Evolutionary conservation across 805 yeast species (phyloP).

Genomic region (Wickerhamomyces alni): DNA sequence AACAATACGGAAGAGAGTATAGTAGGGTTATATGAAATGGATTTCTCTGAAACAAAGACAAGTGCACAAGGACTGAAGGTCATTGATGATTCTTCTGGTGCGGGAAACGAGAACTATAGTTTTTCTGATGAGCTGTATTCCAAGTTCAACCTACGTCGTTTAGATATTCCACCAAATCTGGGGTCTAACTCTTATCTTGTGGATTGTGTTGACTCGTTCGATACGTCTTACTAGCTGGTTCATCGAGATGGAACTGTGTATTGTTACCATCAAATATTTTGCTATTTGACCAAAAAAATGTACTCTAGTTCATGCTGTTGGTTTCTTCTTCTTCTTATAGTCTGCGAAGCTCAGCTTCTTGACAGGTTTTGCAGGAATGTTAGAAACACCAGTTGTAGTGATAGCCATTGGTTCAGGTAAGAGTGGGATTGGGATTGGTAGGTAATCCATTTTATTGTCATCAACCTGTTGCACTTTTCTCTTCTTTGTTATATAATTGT

Average conservation of each 20-base stretch:
- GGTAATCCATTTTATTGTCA: slow-evolving; percentile 14
- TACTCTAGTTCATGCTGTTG: slow-evolving; percentile 9
- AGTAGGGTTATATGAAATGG: not conserved
- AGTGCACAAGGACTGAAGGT: not conserved
- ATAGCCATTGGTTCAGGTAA: slow-evolving; percentile 3
- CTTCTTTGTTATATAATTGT: slow-evolving; percentile 13
- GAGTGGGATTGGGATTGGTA: slow-evolving; percentile 23
- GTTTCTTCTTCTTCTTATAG: slow-evolving; percentile 51
- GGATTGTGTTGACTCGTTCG: slow-evolving; percentile 7
- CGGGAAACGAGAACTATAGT: not conserved
- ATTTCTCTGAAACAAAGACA: not conserved
- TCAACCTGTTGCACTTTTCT: slow-evolving; percentile 6
- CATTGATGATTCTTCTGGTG: not conserved
- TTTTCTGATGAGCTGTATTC: slow-evolving; percentile 1
- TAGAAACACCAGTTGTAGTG: not conserved
- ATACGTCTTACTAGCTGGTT: slow-evolving; percentile 1
- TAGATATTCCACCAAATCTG: not conserved
- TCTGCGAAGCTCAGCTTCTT: slow-evolving; percentile 73
- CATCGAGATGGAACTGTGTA: too few relatives aligned
- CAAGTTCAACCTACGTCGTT: not conserved
- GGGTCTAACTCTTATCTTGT: slow-evolving; percentile 1
- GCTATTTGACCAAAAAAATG: too few relatives aligned
- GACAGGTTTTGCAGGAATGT: slow-evolving; percentile 22
- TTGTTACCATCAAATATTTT: too few relatives aligned
- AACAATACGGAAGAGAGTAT: not conserved